Evolutionary conservation across 495 filamentous ascomycete genomes (phyloP).

Genomic region (Endocarpon pusillum): DNA sequence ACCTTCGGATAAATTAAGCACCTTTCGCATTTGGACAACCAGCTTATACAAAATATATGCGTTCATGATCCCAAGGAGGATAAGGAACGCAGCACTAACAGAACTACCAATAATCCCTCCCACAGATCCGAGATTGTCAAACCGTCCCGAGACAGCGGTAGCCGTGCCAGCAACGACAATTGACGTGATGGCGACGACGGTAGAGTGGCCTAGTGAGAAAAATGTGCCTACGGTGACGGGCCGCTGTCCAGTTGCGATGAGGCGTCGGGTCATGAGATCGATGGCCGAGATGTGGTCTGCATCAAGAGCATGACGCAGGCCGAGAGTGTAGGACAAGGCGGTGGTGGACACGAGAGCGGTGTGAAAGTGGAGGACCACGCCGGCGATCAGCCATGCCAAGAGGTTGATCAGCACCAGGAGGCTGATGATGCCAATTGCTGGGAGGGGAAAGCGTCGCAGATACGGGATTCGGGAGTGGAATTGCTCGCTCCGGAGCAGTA

Average conservation of each 20-base stretch:
- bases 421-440: slow-evolving; percentile 49
- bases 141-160: slow-evolving; percentile 59
- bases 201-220: slow-evolving; percentile 83
- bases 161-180: slow-evolving; percentile 82
- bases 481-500: too few relatives aligned
- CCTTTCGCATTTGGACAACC: slow-evolving; percentile 43
- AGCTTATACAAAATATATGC: slow-evolving; percentile 68
- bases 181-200: slow-evolving; percentile 78
- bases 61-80: slow-evolving; percentile 72
- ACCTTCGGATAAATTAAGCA: slow-evolving; percentile 34
- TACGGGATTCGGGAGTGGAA: slow-evolving; percentile 31
- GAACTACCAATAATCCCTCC: slow-evolving; percentile 71
- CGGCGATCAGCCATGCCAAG: slow-evolving; percentile 55
- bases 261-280: slow-evolving; percentile 81
- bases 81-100: slow-evolving; percentile 65
- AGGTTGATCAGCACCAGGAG: slow-evolving; percentile 48
- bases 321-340: slow-evolving; percentile 73
- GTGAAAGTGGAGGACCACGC: slow-evolving; percentile 56
- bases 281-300: slow-evolving; percentile 97
- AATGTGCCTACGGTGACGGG: slow-evolving; percentile 94
- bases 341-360: slow-evolving; percentile 58
- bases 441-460: slow-evolving; percentile 40
- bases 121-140: slow-evolving; percentile 63
- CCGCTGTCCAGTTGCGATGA: slow-evolving; percentile 72
- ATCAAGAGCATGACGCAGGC: slow-evolving; percentile 84